A percentile compares a stretch with the other conserved stretches of the same genome.
phyloP scores from a whole-genome alignment of 441 rosid genomes.

The Pelargonium citronellum region DNA sequence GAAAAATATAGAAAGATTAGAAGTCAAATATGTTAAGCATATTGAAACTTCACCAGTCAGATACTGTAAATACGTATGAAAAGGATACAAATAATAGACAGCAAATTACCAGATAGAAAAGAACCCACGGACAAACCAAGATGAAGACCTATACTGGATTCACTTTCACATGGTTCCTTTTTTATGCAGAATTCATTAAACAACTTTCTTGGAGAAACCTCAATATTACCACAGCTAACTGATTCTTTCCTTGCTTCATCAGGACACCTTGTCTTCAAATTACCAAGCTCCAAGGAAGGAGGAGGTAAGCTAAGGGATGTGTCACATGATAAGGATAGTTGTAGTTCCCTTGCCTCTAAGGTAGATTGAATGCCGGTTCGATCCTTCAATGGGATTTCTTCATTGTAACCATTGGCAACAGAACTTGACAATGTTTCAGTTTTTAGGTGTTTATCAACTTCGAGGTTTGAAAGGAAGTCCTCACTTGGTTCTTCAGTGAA shows the following conservation, averaged over 20 bases:
- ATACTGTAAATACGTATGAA: neutral
- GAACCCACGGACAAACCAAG: conserved; percentile 43
- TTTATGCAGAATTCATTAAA: conserved; percentile 19
- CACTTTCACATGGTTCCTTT: conserved; percentile 27
- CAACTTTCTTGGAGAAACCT: conserved; percentile 29
- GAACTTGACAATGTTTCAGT: conserved; percentile 26
- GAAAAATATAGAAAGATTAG: conserved; percentile 18
- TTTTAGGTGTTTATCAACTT: conserved; percentile 31
- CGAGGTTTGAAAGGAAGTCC: conserved; percentile 31
- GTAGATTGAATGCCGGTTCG: conserved; percentile 29
- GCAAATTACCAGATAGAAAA: conserved; percentile 36
- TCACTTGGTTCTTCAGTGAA: conserved; percentile 40
- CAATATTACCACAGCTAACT: conserved; percentile 27
- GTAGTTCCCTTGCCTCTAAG: conserved; percentile 33
- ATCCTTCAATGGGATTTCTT: conserved; percentile 27
- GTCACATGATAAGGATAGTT: conserved; percentile 47
- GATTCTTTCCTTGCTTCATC: conserved; percentile 30
- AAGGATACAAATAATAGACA: neutral
- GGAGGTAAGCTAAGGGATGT: conserved; percentile 31
- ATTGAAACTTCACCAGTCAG: neutral
- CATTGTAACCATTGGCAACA: conserved; percentile 27
- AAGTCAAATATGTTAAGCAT: conserved; percentile 11
- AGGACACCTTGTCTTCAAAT: conserved; percentile 32
- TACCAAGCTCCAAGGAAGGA: conserved; percentile 30
- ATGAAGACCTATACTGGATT: conserved; percentile 36